A percentile compares a stretch with the other conserved stretches of the same genome.
Evolutionary conservation across 257 asterid genomes (phyloP).

Genomic region (Thymus mandschuricus): DNA sequence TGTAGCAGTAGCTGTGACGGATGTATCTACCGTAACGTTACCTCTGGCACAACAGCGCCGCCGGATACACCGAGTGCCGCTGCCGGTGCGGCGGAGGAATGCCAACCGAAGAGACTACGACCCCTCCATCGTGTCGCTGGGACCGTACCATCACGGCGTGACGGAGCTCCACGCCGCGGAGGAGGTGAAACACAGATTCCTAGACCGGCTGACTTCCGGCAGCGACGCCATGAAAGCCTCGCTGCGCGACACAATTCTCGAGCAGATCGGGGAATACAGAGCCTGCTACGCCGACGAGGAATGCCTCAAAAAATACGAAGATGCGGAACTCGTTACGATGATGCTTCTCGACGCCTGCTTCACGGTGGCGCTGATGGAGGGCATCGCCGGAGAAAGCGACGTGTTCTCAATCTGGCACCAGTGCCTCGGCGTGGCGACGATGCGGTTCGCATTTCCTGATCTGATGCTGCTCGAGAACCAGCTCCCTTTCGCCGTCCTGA

Average conservation of each 20-base stretch:
- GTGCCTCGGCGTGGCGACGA: conserved; percentile 19
- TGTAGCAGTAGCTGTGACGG: too few species aligned
- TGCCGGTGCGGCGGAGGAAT: conserved; percentile 18
- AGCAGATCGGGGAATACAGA: conserved; percentile 1
- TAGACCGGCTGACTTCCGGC: conserved; percentile 8
- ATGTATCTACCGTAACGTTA: too few species aligned
- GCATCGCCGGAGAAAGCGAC: conserved; percentile 8
- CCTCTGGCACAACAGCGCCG: background rate
- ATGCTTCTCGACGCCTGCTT: conserved; percentile 25
- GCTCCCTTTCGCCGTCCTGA: background rate
- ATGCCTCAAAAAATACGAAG: background rate
- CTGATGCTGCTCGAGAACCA: conserved; percentile 27
- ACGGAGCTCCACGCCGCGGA: conserved; percentile 26
- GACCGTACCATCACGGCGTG: conserved; percentile 25
- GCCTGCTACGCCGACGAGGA: conserved; percentile 4
- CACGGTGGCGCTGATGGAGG: conserved; percentile 11
- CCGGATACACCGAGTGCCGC: conserved; percentile 27
- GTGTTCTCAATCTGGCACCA: conserved; percentile 23
- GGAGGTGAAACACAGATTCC: conserved; percentile 26
- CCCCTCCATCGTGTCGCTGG: conserved; percentile 19
- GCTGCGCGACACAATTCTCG: conserved; percentile 1
- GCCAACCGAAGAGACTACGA: background rate
- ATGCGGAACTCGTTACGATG: conserved; percentile 9
- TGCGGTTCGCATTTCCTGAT: conserved; percentile 8
- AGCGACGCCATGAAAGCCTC: background rate